Evolutionary conservation across 1,284 basidiomycete species (phyloP).

Genomic region (Ceratobasidium sp.): DNA sequence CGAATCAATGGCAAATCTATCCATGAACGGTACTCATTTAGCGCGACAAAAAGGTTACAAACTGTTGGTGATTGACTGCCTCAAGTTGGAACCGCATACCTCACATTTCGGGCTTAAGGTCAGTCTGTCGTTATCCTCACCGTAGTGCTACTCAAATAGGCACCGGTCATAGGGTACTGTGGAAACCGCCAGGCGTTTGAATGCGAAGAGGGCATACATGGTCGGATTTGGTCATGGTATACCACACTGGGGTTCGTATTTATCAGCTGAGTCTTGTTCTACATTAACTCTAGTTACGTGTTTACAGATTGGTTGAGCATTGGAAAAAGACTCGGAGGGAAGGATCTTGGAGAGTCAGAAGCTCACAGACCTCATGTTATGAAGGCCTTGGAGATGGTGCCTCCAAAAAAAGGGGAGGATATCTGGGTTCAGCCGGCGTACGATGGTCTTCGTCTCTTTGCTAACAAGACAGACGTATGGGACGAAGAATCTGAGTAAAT

Average conservation of each 20-base stretch:
- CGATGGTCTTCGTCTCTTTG: constrained; percentile 69
- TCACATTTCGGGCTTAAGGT: constrained; percentile 77
- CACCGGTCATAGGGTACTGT: constrained; percentile 58
- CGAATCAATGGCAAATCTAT: not conserved
- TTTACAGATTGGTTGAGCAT: constrained; percentile 69
- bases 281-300: not conserved
- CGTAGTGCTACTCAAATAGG: not conserved
- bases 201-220: constrained; percentile 72
- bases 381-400: constrained; percentile 42
- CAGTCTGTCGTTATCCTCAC: not conserved
- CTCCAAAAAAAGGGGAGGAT: constrained; percentile 55
- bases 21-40: not conserved
- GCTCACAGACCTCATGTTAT: constrained; percentile 47
- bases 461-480: constrained; percentile 21
- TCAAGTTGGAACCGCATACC: constrained; percentile 69
- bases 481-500: not conserved
- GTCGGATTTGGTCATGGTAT: constrained; percentile 79
- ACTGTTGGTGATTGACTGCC: constrained; percentile 77
- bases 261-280: no score
- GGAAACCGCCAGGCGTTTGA: constrained; percentile 65
- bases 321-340: constrained; percentile 65
- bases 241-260: constrained; percentile 63
- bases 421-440: constrained; percentile 77
- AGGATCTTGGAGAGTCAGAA: constrained; percentile 50
- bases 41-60: not conserved